phyloP scores from a whole-genome alignment of 257 asterid genomes.

The Catharanthus roseus region DNA sequence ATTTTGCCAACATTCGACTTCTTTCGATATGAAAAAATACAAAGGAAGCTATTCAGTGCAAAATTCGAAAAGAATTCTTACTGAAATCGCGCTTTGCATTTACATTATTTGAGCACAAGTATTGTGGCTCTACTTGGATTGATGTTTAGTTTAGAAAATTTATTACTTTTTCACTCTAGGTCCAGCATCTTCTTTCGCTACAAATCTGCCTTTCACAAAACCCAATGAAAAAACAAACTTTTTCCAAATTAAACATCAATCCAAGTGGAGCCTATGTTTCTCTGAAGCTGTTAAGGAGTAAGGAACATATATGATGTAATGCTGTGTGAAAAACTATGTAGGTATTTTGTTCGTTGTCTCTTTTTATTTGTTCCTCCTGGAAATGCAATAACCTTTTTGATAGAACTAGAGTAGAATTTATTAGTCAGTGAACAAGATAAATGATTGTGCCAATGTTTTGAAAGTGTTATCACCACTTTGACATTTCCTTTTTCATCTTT shows the following conservation, averaged over 20 bases:
- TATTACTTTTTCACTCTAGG: too few relatives aligned
- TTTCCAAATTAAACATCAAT: too few relatives aligned
- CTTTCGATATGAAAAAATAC: background rate
- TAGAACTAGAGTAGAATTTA: background rate
- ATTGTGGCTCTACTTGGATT: background rate
- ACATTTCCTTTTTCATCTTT: background rate
- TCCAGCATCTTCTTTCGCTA: too few relatives aligned
- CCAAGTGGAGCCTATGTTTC: too few relatives aligned
- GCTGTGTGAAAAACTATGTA: background rate
- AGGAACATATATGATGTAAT: background rate
- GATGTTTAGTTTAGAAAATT: too few relatives aligned
- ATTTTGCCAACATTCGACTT: background rate
- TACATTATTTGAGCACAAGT: background rate
- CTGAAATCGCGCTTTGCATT: background rate
- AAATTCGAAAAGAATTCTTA: background rate
- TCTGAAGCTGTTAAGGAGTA: too few relatives aligned
- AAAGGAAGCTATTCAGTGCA: background rate
- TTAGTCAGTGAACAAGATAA: background rate
- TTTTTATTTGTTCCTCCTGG: background rate
- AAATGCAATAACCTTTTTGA: background rate
- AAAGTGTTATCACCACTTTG: background rate
- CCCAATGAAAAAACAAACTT: too few relatives aligned
- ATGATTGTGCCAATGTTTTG: background rate
- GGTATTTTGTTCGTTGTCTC: background rate
- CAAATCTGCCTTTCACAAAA: too few relatives aligned